Conservation (phyloP, 441 rosid species). For the Eruca vesicaria region DNA sequence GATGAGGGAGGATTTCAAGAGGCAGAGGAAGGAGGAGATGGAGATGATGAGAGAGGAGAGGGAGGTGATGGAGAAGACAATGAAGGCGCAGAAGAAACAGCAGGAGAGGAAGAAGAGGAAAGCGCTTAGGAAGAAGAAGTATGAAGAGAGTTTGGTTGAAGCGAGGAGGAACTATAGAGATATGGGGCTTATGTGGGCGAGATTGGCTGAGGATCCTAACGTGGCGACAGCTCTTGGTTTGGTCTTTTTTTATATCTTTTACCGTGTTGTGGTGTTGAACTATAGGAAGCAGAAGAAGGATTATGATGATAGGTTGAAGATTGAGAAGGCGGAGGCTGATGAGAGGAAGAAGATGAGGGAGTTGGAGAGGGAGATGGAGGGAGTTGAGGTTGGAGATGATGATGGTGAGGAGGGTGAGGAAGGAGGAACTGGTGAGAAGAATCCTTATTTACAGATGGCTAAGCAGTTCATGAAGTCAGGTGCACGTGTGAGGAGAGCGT, state of each 20-base stretch:
- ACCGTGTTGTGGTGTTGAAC: slow-evolving; percentile 75
- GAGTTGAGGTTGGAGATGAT: slow-evolving; percentile 42
- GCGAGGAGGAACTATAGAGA: slow-evolving; percentile 50
- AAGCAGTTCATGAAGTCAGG: slow-evolving; percentile 95
- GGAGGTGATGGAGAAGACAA: slow-evolving; percentile 64
- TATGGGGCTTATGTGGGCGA: slow-evolving; percentile 61
- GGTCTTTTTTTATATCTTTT: slow-evolving; percentile 77
- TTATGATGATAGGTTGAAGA: slow-evolving; percentile 89
- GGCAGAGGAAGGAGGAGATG: slow-evolving; percentile 59
- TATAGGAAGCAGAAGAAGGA: slow-evolving; percentile 88
- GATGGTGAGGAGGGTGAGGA: slow-evolving; percentile 60
- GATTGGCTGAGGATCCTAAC: slow-evolving; percentile 63
- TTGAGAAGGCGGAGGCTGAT: slow-evolving; percentile 92
- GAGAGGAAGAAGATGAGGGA: slow-evolving; percentile 86
- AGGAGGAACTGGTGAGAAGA: slow-evolving; percentile 64
- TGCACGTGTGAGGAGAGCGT: slow-evolving; percentile 76
- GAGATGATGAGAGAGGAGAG: slow-evolving; percentile 61
- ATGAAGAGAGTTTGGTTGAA: slow-evolving; percentile 61
- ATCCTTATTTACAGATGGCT: slow-evolving; percentile 80
- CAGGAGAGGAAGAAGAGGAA: slow-evolving; percentile 57
- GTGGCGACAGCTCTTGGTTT: slow-evolving; percentile 68
- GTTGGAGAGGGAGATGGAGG: slow-evolving; percentile 80
- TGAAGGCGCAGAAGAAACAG: slow-evolving; percentile 59
- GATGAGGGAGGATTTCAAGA: slow-evolving; percentile 67
- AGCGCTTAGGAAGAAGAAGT: slow-evolving; percentile 55